Evolutionary conservation across 1,284 basidiomycete species (phyloP), one percentile per base, ranked within the genome.

Genomic region (Trichosporon coremiiforme): DNA sequence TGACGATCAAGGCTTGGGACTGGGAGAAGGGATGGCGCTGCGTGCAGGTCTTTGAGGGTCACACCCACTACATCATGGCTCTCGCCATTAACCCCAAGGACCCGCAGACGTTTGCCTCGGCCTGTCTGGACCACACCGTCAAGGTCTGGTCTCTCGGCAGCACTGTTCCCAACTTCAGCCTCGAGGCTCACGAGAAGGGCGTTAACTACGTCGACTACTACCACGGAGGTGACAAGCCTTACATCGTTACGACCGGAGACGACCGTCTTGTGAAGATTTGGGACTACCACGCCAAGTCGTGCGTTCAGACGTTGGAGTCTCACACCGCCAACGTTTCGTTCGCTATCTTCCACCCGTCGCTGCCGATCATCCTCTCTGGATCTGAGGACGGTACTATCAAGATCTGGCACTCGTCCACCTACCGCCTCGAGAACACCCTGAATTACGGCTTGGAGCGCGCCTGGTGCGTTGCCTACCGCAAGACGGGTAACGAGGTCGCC

Each of bases 151-250:
- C 93, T 9, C 87, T 98, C 71, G 92, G 92, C 45, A 90, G 91
- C 1, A 84, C 91, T 0, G 86, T 87, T 0, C 88, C 95, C 68
- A 98, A 99, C 85, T 98, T 96, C 81, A 95, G 94, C 45, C 91
- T 99, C 87, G 96, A 99, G 71, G 96, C 96, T 0, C 96, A 99
- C 84, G 97, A 98, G 79, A 98, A 98, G 85, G 97, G 97, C 50
- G 96, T 98, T 81, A 99, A 99, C 86, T 99, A 94, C 77, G 96
- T 99, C 79, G 95, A 98, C 80, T 99, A 98, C 86, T 99, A 98
- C 80, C 95, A 95, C 33, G 97, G 96, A 66, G 90, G 94, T 7
- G 97, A 99, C 85, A 95, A 93, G 82, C 97, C 97, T 0, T 99
- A 99, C 83, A 88, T 99, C 68, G 91, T 98, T 60, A 99, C 97